Evolutionary conservation across 2,329 filamentous ascomycete genomes (phyloP), one percentile per base, ranked within the genome.

Genomic region (Calonectria leucothoes): DNA sequence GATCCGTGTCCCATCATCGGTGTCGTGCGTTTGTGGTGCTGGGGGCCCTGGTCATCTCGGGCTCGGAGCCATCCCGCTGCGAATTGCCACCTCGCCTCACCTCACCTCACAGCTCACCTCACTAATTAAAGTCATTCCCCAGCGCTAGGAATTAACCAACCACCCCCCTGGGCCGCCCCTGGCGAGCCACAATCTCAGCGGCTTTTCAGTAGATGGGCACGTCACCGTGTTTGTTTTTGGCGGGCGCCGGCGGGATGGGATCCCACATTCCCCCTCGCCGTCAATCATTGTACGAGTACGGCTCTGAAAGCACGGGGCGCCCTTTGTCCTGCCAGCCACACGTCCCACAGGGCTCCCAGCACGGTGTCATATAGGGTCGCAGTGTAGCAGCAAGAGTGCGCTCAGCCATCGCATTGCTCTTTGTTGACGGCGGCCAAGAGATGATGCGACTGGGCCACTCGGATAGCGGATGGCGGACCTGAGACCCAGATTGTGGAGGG

Each of bases 401-500:
- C 64, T 57, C 52, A 52, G 52, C 42, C 45, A 35, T 63, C 42
- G 15, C 45, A 52, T 31, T 23, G 52, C 49, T 17, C 39, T 31
- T 15, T 63, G 55, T 27, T 25, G 29, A 31, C 23, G 42, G 52
- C 42, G 42, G 42, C 42, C 23, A 45, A 31, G 52, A 69, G 52
- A 55, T 70, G 59, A 61, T 37, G 51, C 42, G 61, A 66, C 49
- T 31, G 69, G 57, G 25, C 70, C 70, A 69, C 49, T 72, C 59
- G 49, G 66, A 42, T 66, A 57, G 66, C 59, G 57, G 65, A 48
- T 55, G 33, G 66, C 42, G 64, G 51, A 64, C 59, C 66, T 59
- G 29, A 25, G 55, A 68, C 48, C 55, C 70, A 72, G 48, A 72
- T 72, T 61, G 37, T 68, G 66, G 66, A 55, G 42, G 33, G 66